Base-by-base conservation (phyloP, 805 yeast genomes). In the Yamadazyma olivae region DNA sequence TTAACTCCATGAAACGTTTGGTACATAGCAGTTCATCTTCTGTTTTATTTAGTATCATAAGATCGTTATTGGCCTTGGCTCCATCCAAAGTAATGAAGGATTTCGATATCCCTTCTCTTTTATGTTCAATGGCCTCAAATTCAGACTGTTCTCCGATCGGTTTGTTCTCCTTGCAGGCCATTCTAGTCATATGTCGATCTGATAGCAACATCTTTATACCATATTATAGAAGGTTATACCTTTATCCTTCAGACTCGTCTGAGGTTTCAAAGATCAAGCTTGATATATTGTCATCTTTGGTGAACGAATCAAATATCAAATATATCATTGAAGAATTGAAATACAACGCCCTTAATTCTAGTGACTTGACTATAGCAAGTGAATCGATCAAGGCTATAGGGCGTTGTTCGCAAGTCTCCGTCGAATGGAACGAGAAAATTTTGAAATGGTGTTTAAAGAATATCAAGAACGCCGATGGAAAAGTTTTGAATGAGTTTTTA, bases 341-440 rank as follows among this genome's bases (percentile, higher is more conserved):
- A 50, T 77, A 77, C 50, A 74, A 77, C 41, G 35, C 51, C 48
- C 30, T 50, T 7, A 41, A 46, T 33, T 42, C 49, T 1, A 26
- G 33, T 3, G 36, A 49, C n/a, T 18, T 26, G 2, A 29, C 43
- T 25, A 47, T 62, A 17, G 58, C 70, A 15, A 47, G 52, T 21
- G 74, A 71, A 29, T 72, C 89, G 1, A 74, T 88, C 9, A 72
- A 73, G 35, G 74, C 83, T 1, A 61, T 89, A 24, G 83, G 85
- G 0, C 56, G 69, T 6, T 80, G 86, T 46, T 77, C 84, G 2
- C 73, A 67, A 34, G 54, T 47, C 40, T 70, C 63, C 3, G 49
- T 59, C 1, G 65, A 61, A n/a, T 76, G 83, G 70, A 71, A 74
- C 26, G 54, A 67, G 6, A 71, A 62, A 41, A 70, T 83, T 3